Evolutionary conservation across 1,284 basidiomycete species (phyloP).

Genomic region (Pascua guehoae): DNA sequence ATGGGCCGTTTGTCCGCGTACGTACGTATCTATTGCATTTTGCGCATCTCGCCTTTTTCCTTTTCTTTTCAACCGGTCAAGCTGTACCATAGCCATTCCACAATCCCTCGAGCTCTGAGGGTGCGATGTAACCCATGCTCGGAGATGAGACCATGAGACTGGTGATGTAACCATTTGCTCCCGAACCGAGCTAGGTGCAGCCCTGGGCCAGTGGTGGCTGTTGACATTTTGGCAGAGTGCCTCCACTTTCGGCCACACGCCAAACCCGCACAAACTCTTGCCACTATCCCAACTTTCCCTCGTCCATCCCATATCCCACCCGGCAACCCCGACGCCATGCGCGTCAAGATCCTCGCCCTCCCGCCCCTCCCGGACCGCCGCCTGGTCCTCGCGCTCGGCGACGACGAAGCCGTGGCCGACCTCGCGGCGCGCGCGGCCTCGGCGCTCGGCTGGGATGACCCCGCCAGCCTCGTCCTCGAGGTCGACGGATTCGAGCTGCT

Average conservation of each 20-base stretch:
- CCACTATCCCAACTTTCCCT: too few species aligned
- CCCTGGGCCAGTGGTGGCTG: too few species aligned
- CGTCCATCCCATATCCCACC: background rate
- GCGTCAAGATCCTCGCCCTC: slow-evolving; percentile 32
- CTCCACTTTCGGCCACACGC: slow-evolving; percentile 4
- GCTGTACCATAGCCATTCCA: too few species aligned
- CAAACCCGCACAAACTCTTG: slow-evolving; percentile 2
- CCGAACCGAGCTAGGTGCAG: too few species aligned
- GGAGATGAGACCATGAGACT: too few species aligned
- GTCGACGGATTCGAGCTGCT: slow-evolving; percentile 49
- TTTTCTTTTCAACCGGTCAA: too few species aligned
- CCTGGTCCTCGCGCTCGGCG: slow-evolving; percentile 19
- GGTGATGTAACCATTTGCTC: too few species aligned
- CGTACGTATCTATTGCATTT: too few species aligned
- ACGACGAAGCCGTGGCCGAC: background rate
- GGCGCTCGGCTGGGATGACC: background rate
- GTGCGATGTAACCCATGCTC: too few species aligned
- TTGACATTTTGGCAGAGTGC: background rate
- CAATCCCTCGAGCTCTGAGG: too few species aligned
- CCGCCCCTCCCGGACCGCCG: slow-evolving; percentile 33
- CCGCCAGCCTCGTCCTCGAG: slow-evolving; percentile 27
- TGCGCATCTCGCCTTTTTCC: too few species aligned
- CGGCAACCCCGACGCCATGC: slow-evolving; percentile 17
- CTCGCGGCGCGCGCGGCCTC: slow-evolving; percentile 2
- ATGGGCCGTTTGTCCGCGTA: too few species aligned